Percentiles rank a stretch among this genome's conserved stretches.
Evolutionary conservation across 2,329 filamentous ascomycete genomes (phyloP).

Genomic region (Fusarium agapanthi): DNA sequence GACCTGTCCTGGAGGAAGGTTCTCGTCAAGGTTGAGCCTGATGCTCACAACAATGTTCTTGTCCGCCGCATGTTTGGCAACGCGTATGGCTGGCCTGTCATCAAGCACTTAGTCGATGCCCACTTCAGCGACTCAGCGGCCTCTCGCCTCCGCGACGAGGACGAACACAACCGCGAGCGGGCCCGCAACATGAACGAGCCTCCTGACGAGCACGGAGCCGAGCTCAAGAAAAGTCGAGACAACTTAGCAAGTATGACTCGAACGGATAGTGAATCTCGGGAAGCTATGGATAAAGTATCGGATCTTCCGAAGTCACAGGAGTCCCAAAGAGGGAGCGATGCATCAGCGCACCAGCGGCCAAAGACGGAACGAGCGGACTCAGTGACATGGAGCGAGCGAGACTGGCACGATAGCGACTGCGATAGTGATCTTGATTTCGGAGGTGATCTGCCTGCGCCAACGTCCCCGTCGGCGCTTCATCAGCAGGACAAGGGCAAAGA

Average conservation of each 20-base stretch:
- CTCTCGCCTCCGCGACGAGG: conserved; percentile 72
- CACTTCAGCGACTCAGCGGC: conserved; percentile 81
- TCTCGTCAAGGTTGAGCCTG: conserved; percentile 91
- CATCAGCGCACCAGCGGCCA: conserved; percentile 16
- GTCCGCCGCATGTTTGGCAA: conserved; percentile 97
- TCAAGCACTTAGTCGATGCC: conserved; percentile 93
- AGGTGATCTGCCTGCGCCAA: conserved; percentile 28
- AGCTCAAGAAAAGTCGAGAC: conserved; percentile 58
- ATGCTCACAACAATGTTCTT: conserved; percentile 98
- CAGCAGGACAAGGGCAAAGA: conserved; percentile 37
- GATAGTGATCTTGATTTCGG: conserved; percentile 43
- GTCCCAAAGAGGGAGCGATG: conserved; percentile 34
- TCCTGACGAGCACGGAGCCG: conserved; percentile 70
- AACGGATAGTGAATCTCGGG: conserved; percentile 44
- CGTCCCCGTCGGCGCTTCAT: conserved; percentile 18
- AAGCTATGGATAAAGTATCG: conserved; percentile 56
- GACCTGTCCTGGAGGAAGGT: conserved; percentile 97
- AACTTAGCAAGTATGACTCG: conserved; percentile 24
- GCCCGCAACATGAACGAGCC: conserved; percentile 67
- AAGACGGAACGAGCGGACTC: conserved; percentile 57
- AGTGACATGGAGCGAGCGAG: conserved; percentile 67
- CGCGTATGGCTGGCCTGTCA: conserved; percentile 95
- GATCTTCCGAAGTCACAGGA: conserved; percentile 51
- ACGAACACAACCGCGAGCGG: conserved; percentile 73
- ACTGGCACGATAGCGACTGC: conserved; percentile 38